Evolutionary conservation across 2,329 filamentous ascomycete species (phyloP).

Genomic region (Pyrenophora graminea): DNA sequence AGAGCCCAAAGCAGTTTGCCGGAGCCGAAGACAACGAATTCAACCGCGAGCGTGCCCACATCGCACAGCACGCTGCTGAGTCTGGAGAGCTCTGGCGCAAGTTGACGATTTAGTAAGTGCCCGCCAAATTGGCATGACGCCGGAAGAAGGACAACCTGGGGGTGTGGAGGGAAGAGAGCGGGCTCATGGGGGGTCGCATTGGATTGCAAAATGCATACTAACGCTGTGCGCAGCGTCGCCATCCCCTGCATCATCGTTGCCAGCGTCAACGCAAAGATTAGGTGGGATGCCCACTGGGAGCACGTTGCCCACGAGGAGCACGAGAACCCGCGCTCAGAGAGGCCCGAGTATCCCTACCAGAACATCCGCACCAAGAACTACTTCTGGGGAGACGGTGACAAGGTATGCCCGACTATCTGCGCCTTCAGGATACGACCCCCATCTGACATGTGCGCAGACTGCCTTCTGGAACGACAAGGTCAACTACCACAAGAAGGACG

Average conservation of each 20-base stretch:
- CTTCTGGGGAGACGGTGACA: conserved; percentile 93
- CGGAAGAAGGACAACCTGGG: no score
- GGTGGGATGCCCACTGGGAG: conserved; percentile 97
- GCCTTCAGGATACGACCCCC: neutral
- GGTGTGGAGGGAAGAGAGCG: no score
- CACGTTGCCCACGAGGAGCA: conserved; percentile 75
- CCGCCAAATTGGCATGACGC: neutral
- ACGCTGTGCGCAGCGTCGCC: conserved; percentile 65
- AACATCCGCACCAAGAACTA: conserved; percentile 97
- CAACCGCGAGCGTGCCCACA: conserved; percentile 85
- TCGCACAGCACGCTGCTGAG: conserved; percentile 85
- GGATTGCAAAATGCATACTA: conserved; percentile 12
- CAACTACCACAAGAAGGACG: conserved; percentile 92
- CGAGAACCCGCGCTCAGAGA: conserved; percentile 76
- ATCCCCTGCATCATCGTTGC: conserved; percentile 74
- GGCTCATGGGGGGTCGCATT: neutral
- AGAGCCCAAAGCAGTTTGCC: conserved; percentile 59
- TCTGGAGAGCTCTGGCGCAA: conserved; percentile 94
- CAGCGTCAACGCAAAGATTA: conserved; percentile 79
- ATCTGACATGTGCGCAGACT: conserved; percentile 43
- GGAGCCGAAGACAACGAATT: conserved; percentile 83
- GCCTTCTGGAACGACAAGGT: conserved; percentile 85
- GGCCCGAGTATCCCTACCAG: conserved; percentile 92
- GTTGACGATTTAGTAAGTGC: conserved; percentile 87
- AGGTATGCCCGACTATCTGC: conserved; percentile 61